Conservation (phyloP, 129 eudicot genomes). For the Smallanthus sonchifolius region DNA sequence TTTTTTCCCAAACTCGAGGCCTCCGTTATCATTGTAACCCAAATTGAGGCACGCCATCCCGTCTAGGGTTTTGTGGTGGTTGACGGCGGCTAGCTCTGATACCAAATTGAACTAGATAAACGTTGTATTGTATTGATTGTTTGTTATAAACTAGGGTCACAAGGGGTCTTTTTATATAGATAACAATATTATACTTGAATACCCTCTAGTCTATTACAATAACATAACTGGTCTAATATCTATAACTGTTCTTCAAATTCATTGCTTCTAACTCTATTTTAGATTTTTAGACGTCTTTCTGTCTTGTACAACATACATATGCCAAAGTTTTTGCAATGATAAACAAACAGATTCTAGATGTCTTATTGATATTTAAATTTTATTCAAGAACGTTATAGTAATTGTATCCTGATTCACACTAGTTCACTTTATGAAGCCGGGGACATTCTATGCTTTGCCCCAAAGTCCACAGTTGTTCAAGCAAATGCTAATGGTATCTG, state of each 20-base stretch:
- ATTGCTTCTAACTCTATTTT: background rate
- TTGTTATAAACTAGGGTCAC: too few species aligned
- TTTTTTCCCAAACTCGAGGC: background rate
- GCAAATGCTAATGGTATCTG: conserved; percentile 98
- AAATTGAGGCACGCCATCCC: too few species aligned
- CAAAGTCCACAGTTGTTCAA: conserved; percentile 98
- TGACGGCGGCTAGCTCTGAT: too few species aligned
- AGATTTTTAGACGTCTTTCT: background rate
- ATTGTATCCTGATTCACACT: conserved; percentile 37
- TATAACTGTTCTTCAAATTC: background rate
- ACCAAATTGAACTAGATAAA: too few species aligned
- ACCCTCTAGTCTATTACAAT: too few species aligned
- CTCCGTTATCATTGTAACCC: background rate
- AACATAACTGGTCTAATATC: background rate
- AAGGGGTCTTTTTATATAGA: too few species aligned
- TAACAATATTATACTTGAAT: too few species aligned
- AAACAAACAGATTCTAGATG: background rate
- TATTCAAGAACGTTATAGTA: background rate
- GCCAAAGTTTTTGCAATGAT: background rate
- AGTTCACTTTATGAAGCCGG: conserved; percentile 68
- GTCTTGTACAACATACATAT: background rate
- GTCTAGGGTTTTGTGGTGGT: too few species aligned
- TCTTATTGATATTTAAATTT: background rate
- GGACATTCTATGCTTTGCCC: conserved; percentile 91
- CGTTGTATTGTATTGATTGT: too few species aligned